phyloP scores from a whole-genome alignment of 2,329 filamentous ascomycete species.

The Macrophomina tecta region DNA sequence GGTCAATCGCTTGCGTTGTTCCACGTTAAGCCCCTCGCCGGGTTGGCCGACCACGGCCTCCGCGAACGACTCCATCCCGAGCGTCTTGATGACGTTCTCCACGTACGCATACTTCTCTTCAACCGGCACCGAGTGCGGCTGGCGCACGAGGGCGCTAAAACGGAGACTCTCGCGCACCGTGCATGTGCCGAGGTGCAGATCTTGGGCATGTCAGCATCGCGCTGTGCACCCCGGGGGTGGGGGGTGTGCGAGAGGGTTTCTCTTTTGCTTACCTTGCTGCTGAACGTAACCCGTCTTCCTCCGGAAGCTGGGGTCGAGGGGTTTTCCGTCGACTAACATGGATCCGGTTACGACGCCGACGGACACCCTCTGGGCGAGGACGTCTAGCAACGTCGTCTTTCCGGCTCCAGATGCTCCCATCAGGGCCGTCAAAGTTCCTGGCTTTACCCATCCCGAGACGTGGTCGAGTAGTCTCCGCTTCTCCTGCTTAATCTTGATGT shows the following conservation, averaged over 20 bases:
- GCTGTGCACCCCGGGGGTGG: neutral
- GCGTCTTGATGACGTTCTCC: constrained; percentile 69
- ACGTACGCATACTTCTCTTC: constrained; percentile 67
- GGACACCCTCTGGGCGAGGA: constrained; percentile 42
- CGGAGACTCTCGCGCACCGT: constrained; percentile 45
- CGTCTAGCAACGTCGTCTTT: constrained; percentile 47
- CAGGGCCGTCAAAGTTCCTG: constrained; percentile 58
- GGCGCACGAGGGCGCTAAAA: constrained; percentile 48
- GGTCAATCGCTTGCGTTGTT: constrained; percentile 72
- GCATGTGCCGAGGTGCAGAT: constrained; percentile 57
- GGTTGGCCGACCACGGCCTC: constrained; percentile 69
- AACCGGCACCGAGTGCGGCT: constrained; percentile 60
- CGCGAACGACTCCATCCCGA: constrained; percentile 71
- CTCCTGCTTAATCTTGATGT: constrained; percentile 59
- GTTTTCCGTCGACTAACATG: constrained; percentile 47
- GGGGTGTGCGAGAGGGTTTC: neutral
- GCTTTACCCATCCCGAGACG: constrained; percentile 62
- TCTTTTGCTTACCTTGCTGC: constrained; percentile 38
- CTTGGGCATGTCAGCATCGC: constrained; percentile 40
- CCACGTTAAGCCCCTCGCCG: constrained; percentile 68
- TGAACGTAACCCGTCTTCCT: constrained; percentile 48
- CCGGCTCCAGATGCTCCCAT: constrained; percentile 48
- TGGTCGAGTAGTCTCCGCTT: constrained; percentile 60
- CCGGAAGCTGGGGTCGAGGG: constrained; percentile 43
- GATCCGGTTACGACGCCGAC: constrained; percentile 48